phyloP scores from a whole-genome alignment of 1,139 yeast species.

The Pichia sp. region DNA sequence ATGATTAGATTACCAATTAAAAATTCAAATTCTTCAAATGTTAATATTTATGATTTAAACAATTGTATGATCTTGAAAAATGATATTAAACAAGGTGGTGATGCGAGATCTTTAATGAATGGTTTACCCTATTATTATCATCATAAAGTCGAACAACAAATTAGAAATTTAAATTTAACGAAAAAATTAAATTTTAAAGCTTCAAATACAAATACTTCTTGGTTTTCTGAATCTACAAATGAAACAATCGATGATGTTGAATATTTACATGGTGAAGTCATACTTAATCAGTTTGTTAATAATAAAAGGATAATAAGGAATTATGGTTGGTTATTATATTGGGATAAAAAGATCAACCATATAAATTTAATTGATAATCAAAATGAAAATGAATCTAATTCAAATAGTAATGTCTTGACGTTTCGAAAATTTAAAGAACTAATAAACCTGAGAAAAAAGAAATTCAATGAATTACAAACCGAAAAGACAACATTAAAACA shows the following conservation, averaged over 20 bases:
- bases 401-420: constrained; percentile 17
- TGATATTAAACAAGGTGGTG: constrained; percentile 13
- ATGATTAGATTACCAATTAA: constrained; percentile 26
- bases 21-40: too few relatives aligned
- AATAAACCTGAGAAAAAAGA: constrained; percentile 11
- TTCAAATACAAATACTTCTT: constrained; percentile 21
- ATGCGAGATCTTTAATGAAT: constrained; percentile 23
- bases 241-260: constrained; percentile 30
- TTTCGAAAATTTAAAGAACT: constrained; percentile 19
- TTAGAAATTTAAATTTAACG: constrained; percentile 20
- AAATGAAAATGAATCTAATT: constrained; percentile 3
- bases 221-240: constrained; percentile 22
- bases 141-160: constrained; percentile 19
- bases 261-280: constrained; percentile 30
- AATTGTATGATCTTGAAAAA: too few relatives aligned
- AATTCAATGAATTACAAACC: constrained; percentile 4
- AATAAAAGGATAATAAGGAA: constrained; percentile 29
- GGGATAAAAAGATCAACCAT: constrained; percentile 20
- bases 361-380: too few relatives aligned
- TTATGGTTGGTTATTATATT: constrained; percentile 30
- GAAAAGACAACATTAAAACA: constrained; percentile 8
- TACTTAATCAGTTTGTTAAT: constrained; percentile 29
- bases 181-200: constrained; percentile 19
- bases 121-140: constrained; percentile 30
- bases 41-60: constrained; percentile 8